Evolutionary conservation across 768 basidiomycete species (phyloP).

Genomic region (Scleroderma citrinum): DNA sequence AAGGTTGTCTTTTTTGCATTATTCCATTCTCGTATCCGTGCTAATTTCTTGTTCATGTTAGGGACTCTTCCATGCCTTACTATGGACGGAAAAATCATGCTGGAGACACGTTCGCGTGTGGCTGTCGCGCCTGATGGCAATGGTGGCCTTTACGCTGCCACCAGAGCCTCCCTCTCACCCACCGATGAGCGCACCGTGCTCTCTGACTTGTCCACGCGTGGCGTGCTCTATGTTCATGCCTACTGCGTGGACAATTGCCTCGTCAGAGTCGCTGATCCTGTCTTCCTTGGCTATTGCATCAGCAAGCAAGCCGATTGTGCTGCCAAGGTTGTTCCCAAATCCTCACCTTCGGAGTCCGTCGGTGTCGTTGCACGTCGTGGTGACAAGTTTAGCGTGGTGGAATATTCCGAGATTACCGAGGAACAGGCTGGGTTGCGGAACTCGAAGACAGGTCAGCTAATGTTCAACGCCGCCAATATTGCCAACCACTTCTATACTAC

Average conservation of each 20-base stretch:
- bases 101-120: constrained; percentile 70
- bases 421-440: constrained; percentile 81
- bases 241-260: constrained; percentile 99
- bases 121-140: constrained; percentile 99
- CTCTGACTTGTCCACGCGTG: constrained; percentile 69
- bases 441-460: constrained; percentile 63
- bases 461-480: constrained; percentile 94
- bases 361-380: constrained; percentile 87
- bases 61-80: constrained; percentile 94
- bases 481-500: constrained; percentile 98
- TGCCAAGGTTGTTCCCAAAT: constrained; percentile 94
- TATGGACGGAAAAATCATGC: constrained; percentile 88
- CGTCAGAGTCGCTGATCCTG: constrained; percentile 93
- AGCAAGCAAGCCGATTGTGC: constrained; percentile 84
- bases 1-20: constrained; percentile 53
- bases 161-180: constrained; percentile 66
- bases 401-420: constrained; percentile 92
- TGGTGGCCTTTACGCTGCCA: constrained; percentile 94
- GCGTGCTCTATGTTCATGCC: constrained; percentile 83
- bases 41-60: constrained; percentile 28
- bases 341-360: constrained; percentile 81
- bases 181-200: constrained; percentile 68
- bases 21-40: not conserved
- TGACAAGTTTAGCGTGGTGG: constrained; percentile 86
- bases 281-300: constrained; percentile 95